phyloP scores from a whole-genome alignment of 106 monocot species.

The Phalaenopsis equestris region DNA sequence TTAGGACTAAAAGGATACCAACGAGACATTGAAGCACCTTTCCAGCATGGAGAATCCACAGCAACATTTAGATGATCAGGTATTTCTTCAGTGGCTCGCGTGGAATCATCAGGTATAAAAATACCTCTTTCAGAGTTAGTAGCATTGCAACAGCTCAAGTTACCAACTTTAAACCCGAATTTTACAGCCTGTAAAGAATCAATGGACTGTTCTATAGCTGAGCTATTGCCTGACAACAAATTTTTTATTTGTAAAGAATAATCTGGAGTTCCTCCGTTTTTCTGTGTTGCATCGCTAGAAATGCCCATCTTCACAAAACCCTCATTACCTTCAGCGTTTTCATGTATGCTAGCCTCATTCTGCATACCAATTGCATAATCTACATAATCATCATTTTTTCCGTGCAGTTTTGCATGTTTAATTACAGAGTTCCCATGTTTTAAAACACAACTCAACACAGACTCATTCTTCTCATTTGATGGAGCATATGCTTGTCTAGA shows the following conservation, averaged over 20 bases:
- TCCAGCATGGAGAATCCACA: conserved; percentile 79
- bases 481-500: conserved; percentile 8
- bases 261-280: neutral
- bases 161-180: conserved; percentile 6
- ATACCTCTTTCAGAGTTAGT: neutral
- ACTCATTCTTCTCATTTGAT: conserved; percentile 6
- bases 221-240: neutral
- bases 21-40: conserved; percentile 34
- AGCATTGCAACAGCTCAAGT: conserved; percentile 9
- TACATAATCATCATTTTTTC: conserved; percentile 16
- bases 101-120: conserved; percentile 13
- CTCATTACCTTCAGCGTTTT: conserved; percentile 13
- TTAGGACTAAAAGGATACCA: conserved; percentile 22
- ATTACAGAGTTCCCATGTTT: conserved; percentile 1
- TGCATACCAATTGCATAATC: conserved; percentile 11
- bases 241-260: conserved; percentile 8
- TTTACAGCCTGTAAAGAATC: conserved; percentile 2
- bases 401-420: conserved; percentile 20
- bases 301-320: conserved; percentile 1
- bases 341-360: conserved; percentile 2
- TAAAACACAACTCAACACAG: neutral
- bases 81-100: conserved; percentile 23
- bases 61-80: conserved; percentile 37
- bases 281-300: neutral
- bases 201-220: neutral